Conservation (phyloP, 345 rosid species). For the Syzygium aqueum region DNA sequence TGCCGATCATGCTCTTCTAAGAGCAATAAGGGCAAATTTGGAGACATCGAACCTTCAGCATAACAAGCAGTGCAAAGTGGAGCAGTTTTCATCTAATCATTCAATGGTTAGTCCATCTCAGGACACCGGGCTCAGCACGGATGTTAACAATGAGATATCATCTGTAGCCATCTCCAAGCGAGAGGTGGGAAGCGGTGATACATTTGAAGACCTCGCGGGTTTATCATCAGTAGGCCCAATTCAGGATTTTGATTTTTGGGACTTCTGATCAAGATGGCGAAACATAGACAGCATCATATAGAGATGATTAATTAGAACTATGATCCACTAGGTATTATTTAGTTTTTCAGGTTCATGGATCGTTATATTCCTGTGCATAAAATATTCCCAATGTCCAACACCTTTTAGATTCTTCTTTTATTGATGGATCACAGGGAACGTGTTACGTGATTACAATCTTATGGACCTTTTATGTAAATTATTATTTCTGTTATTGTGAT, state of each 20-base stretch:
- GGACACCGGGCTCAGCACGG: slow-evolving; percentile 60
- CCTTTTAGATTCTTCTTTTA: not conserved
- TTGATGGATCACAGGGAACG: not conserved
- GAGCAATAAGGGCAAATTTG: slow-evolving; percentile 4
- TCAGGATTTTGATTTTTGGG: not conserved
- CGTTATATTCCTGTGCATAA: not conserved
- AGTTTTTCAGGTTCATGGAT: not conserved
- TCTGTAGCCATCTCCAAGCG: slow-evolving; percentile 24
- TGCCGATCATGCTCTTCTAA: slow-evolving; percentile 9
- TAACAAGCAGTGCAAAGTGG: slow-evolving; percentile 27
- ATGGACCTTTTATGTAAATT: not conserved
- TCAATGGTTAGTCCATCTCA: slow-evolving; percentile 46
- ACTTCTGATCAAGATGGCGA: not conserved
- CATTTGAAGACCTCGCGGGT: not conserved
- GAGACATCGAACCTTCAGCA: not conserved
- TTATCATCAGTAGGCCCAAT: not conserved
- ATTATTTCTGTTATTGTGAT: slow-evolving; percentile 1
- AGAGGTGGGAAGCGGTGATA: slow-evolving; percentile 3
- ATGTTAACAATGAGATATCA: slow-evolving; percentile 46
- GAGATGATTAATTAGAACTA: not conserved
- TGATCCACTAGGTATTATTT: not conserved
- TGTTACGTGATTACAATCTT: not conserved
- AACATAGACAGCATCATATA: not conserved
- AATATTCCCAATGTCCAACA: not conserved
- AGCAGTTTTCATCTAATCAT: slow-evolving; percentile 50